Percentiles rank a stretch among this genome's conserved stretches.
phyloP scores from a whole-genome alignment of 306 rosid genomes.

The Ormosia emarginata region DNA sequence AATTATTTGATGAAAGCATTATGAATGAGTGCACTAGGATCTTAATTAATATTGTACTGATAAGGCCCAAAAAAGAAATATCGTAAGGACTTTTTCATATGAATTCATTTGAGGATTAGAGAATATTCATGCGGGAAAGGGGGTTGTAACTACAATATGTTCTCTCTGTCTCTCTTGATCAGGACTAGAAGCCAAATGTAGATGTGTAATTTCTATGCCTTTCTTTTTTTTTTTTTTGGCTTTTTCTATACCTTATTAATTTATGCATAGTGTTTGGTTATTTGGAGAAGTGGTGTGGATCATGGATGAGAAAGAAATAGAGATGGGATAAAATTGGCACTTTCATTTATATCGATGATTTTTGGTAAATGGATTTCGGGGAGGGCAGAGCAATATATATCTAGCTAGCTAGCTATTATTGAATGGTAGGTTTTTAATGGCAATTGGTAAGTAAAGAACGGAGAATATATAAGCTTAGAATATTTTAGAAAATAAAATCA shows the following conservation, averaged over 20 bases:
- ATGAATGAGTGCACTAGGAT: background rate
- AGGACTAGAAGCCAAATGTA: background rate
- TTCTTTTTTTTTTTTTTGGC: no score
- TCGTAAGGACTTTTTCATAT: background rate
- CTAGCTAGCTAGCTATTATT: no score
- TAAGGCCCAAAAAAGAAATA: background rate
- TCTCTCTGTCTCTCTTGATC: background rate
- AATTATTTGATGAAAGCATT: background rate
- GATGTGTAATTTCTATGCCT: background rate
- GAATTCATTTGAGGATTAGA: background rate
- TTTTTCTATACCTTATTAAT: background rate
- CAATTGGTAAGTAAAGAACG: background rate
- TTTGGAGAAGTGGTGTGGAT: no score
- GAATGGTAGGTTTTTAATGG: no score
- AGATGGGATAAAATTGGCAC: background rate
- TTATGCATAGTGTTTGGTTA: background rate
- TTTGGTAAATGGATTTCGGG: no score
- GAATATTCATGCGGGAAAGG: background rate
- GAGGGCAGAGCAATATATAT: no score
- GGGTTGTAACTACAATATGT: background rate
- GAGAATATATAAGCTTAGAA: background rate
- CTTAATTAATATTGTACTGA: background rate
- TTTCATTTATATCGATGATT: background rate
- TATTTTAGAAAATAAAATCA: background rate
- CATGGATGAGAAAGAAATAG: background rate